Conservation (phyloP, 192 early-diverging fungal genomes). For the Coemansia sp. region DNA sequence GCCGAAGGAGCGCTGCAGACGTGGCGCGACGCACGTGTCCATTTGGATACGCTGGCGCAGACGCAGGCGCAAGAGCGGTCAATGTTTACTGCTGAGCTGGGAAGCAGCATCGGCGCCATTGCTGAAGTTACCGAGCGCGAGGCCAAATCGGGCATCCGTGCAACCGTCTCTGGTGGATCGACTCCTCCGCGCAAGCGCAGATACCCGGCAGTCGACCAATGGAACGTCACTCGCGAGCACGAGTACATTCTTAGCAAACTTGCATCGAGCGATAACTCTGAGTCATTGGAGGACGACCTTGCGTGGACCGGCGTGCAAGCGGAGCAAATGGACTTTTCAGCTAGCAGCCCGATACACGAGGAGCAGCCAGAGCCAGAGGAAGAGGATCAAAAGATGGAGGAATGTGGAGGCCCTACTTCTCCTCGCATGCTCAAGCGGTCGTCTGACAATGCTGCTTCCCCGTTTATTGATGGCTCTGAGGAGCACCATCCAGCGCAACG, state of each 20-base stretch:
- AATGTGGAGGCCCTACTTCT: neutral
- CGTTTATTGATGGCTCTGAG: constrained; percentile 2
- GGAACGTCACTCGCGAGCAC: constrained; percentile 31
- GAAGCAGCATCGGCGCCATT: constrained; percentile 8
- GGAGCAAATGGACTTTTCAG: neutral
- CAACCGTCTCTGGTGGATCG: neutral
- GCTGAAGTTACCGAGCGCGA: constrained; percentile 7
- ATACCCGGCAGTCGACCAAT: constrained; percentile 6
- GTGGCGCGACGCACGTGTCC: constrained; percentile 9
- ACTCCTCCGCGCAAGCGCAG: constrained; percentile 14
- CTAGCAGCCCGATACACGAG: too few relatives aligned
- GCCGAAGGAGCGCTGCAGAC: neutral
- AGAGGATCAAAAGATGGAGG: neutral
- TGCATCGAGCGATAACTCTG: neutral
- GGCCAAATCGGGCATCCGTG: neutral
- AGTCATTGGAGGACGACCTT: neutral
- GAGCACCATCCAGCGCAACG: constrained; percentile 16
- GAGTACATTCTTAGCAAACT: constrained; percentile 20
- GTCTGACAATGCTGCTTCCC: constrained; percentile 18
- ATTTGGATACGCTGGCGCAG: constrained; percentile 10
- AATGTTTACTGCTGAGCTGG: constrained; percentile 1
- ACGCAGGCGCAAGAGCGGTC: constrained; percentile 17
- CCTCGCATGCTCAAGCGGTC: constrained; percentile 29
- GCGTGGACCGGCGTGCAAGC: constrained; percentile 34
- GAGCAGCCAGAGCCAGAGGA: neutral